Base-by-base conservation (phyloP, 768 basidiomycete species). In the Tulasnella sp. region DNA sequence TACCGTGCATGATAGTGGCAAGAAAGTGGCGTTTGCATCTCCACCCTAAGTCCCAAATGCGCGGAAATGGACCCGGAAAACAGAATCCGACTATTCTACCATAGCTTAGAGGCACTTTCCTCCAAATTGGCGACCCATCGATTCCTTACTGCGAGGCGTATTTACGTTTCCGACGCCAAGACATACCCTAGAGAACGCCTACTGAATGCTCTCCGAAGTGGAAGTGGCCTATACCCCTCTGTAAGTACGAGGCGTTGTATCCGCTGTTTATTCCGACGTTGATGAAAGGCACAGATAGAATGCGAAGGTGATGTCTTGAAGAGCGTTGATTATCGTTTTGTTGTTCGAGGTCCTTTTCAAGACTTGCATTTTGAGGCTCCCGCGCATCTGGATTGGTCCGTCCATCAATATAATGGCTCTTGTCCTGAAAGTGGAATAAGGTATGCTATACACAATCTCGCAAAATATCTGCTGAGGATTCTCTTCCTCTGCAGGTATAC, bases 271-370 rank as follows among this genome's bases (percentile, higher is more conserved):
- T 5, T 52, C 25, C 17, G 34, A 12, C 25, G 7, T 36, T 36
- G 14, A n/a, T 21, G 34, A 6, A 4, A n/a, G 12, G 17, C 8
- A 2, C 35, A 52, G 50, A 35, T 52, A 8, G 34, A 52, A 25
- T 52, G 50, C 14, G 34, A 40, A 8, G 37, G 50, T 8, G 50
- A 52, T 0, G 1, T 19, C 19, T 25, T 52, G 0, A 52, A 35
- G 37, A 23, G 35, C 7, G 50, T 52, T 3, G 50, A 52, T 7
- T 52, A 52, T 34, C 34, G 32, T 1, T 52, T 52, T 23, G 50
- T 52, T 3, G n/a, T 36, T 52, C 50, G 50, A 19, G 50, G 50
- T n/a, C 50, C 37, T 2, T 52, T 52, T 23, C 50, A 52, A 21
- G 50, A 52, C 8, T 25, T 52, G 7, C 4, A 21, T 11, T 52